phyloP scores from a whole-genome alignment of 306 rosid species.

The Gastrolobium villosum region DNA sequence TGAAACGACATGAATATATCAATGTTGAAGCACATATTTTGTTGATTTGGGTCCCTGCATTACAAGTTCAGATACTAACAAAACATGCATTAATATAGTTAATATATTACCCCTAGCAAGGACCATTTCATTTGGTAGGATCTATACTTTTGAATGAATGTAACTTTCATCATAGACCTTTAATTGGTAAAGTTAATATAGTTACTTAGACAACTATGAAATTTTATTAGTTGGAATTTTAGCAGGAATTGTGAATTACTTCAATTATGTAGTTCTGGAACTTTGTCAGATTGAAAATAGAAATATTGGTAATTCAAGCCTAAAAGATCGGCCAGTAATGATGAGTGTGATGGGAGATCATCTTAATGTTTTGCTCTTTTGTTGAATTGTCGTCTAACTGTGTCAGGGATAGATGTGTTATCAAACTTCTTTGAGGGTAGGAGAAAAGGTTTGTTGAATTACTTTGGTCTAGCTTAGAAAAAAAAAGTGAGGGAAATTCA shows the following conservation, averaged over 20 bases:
- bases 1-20: background rate
- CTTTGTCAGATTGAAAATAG: conserved; percentile 28
- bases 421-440: conserved; percentile 7
- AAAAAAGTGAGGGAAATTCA: background rate
- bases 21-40: conserved; percentile 15
- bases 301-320: conserved; percentile 25
- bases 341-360: conserved; percentile 17
- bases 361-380: background rate
- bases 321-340: background rate
- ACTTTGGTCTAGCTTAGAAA: conserved; percentile 4
- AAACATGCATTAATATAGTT: no score
- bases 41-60: background rate
- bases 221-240: conserved; percentile 31
- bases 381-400: conserved; percentile 16
- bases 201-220: conserved; percentile 23
- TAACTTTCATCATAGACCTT: conserved; percentile 2
- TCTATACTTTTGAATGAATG: background rate
- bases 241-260: conserved; percentile 41
- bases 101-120: background rate
- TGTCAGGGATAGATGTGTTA: conserved; percentile 6
- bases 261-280: conserved; percentile 22
- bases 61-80: background rate
- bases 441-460: conserved; percentile 15
- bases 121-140: background rate
- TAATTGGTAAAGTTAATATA: background rate